A percentile compares a stretch with the other conserved stretches of the same genome.
Conservation (phyloP, 768 basidiomycete genomes). For the Lentinula sp. region DNA sequence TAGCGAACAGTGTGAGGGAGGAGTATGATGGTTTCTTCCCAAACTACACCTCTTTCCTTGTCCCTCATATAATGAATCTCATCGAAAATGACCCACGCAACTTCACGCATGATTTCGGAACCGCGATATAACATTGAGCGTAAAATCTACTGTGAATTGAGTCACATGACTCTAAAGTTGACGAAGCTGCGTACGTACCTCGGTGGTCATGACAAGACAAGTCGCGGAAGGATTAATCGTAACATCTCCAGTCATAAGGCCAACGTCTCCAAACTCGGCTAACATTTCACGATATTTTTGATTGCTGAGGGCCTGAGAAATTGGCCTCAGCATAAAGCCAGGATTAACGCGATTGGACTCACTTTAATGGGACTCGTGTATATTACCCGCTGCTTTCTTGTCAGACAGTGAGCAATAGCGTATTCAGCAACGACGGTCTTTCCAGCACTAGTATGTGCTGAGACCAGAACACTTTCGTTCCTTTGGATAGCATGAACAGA, state of each 20-base stretch:
- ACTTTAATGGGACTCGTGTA: slow-evolving; percentile 86
- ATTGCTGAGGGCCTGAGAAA: slow-evolving; percentile 84
- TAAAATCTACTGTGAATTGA: slow-evolving; percentile 22
- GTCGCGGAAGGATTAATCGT: slow-evolving; percentile 78
- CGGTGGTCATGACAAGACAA: slow-evolving; percentile 87
- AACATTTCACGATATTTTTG: slow-evolving; percentile 99
- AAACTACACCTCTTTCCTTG: slow-evolving; percentile 97
- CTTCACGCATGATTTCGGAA: slow-evolving; percentile 98
- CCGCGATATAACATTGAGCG: slow-evolving; percentile 93
- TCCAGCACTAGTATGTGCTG: slow-evolving; percentile 97
- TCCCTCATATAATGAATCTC: slow-evolving; percentile 99
- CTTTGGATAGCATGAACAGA: slow-evolving; percentile 71
- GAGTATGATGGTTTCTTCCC: slow-evolving; percentile 98
- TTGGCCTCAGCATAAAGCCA: background rate
- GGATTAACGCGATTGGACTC: slow-evolving; percentile 21
- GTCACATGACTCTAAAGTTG: too few species aligned
- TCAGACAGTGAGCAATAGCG: slow-evolving; percentile 77
- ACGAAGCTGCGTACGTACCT: slow-evolving; percentile 42
- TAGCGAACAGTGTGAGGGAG: slow-evolving; percentile 64
- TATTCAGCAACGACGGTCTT: slow-evolving; percentile 99
- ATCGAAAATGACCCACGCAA: slow-evolving; percentile 99
- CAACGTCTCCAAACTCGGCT: slow-evolving; percentile 95
- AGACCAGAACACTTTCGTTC: slow-evolving; percentile 88
- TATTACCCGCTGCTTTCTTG: slow-evolving; percentile 68
- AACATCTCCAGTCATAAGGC: slow-evolving; percentile 98